These are phyloP conservation scores for Lepidium aucheri DNA, from an alignment of 345 rosid genomes.

Conservation along the genomic window DNA sequence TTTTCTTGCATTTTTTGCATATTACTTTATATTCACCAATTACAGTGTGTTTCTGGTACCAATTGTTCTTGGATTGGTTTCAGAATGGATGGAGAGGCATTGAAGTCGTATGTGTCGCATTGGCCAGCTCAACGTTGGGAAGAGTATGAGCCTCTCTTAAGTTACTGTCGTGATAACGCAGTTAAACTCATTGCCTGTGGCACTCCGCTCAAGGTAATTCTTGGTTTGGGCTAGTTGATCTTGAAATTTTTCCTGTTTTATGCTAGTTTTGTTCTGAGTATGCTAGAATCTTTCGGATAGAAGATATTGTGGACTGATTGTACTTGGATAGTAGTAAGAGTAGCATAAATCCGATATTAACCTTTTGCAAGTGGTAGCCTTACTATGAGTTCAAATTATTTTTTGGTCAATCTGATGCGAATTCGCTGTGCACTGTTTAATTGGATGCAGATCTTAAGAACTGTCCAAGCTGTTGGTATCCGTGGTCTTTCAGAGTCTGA, in stretches of 20 bases:
- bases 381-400: not conserved
- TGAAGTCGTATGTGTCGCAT: constrained; percentile 53
- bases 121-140: constrained; percentile 77
- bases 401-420: not conserved
- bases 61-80: constrained; percentile 18
- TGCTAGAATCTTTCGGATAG: not conserved
- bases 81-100: constrained; percentile 66
- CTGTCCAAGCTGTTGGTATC: constrained; percentile 90
- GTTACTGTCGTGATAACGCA: constrained; percentile 65
- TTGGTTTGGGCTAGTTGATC: not conserved
- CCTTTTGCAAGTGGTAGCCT: not conserved
- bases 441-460: constrained; percentile 55
- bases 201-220: constrained; percentile 63
- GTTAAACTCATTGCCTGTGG: constrained; percentile 76
- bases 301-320: not conserved
- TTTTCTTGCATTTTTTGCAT: not conserved
- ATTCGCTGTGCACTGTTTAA: not conserved
- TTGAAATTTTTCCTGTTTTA: not conserved
- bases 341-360: not conserved
- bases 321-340: not conserved
- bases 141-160: constrained; percentile 80
- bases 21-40: not conserved
- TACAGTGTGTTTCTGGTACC: not conserved
- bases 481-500: constrained; percentile 75
- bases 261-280: not conserved